These are phyloP conservation scores for Pelargonium nanum DNA, from an alignment of 345 rosid genomes.

Conservation along the genomic window DNA sequence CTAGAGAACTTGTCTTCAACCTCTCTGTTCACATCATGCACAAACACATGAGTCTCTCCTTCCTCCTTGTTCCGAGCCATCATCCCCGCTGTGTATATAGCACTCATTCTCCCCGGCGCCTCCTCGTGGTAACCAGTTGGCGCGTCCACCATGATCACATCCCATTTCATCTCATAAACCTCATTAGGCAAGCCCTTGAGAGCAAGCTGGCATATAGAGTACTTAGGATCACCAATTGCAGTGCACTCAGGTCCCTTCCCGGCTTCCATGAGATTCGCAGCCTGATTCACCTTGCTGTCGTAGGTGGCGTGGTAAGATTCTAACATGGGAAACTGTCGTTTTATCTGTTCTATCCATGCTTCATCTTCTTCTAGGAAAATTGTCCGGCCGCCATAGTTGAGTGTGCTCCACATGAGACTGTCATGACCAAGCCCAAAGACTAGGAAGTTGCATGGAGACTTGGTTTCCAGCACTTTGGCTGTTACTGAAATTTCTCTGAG, in stretches of 20 bases:
- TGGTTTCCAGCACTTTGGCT: conserved; percentile 42
- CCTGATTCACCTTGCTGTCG: conserved; percentile 67
- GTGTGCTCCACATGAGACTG: conserved; percentile 85
- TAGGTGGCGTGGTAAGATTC: conserved; percentile 67
- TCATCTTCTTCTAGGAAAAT: conserved; percentile 84
- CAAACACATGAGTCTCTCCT: conserved; percentile 75
- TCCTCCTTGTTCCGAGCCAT: conserved; percentile 65
- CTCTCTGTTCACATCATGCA: conserved; percentile 73
- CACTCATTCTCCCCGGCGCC: conserved; percentile 86
- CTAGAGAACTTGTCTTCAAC: conserved; percentile 67
- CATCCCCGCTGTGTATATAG: conserved; percentile 78
- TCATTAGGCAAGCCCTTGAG: conserved; percentile 67
- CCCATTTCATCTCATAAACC: conserved; percentile 67
- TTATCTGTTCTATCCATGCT: conserved; percentile 74
- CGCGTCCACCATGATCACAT: conserved; percentile 86
- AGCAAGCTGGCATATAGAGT: conserved; percentile 75
- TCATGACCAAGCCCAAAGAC: conserved; percentile 89
- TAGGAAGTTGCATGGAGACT: conserved; percentile 83
- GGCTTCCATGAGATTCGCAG: conserved; percentile 51
- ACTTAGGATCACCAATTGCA: conserved; percentile 50
- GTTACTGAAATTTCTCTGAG: conserved; percentile 55
- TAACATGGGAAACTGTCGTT: conserved; percentile 45
- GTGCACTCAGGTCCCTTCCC: conserved; percentile 70
- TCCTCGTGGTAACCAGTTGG: conserved; percentile 69
- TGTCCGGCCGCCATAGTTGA: conserved; percentile 78